Conservation (phyloP, 163 green algal genomes). For the Prototheca cutis region DNA sequence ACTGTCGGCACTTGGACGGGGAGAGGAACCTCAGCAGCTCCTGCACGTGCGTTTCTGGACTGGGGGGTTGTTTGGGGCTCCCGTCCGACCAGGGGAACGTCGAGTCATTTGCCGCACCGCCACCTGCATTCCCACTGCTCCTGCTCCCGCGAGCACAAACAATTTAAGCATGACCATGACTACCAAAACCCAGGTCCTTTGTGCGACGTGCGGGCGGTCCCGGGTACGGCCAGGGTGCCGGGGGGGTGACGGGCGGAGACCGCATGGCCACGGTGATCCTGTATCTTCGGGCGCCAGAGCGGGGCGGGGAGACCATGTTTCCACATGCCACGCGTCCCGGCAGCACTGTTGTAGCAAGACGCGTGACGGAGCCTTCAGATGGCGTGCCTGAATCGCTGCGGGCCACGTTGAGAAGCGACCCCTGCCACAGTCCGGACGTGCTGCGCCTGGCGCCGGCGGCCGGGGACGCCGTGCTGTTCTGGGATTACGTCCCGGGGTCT, state of each 20-base stretch:
- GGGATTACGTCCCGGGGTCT: conserved; percentile 19
- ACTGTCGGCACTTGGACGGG: not conserved
- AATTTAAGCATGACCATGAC: no score
- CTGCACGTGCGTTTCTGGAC: not conserved
- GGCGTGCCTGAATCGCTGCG: no score
- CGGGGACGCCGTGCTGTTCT: conserved; percentile 19
- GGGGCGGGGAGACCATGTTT: conserved; percentile 23
- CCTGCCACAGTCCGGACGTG: conserved; percentile 5
- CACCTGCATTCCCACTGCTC: no score
- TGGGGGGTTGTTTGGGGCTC: no score
- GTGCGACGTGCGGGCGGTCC: conserved; percentile 29
- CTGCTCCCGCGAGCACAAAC: no score
- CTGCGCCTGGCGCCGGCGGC: conserved; percentile 4
- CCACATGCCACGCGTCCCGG: not conserved
- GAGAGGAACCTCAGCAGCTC: no score
- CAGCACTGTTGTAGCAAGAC: no score
- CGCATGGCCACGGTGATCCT: conserved; percentile 38
- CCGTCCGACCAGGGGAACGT: no score
- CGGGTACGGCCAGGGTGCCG: conserved; percentile 19
- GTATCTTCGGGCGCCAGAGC: conserved; percentile 9
- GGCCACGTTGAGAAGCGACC: no score
- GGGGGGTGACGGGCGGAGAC: conserved; percentile 31
- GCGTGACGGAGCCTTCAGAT: not conserved
- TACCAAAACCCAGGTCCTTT: conserved; percentile 25
- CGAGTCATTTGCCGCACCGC: no score